Conservation (phyloP, 768 basidiomycete genomes). For the Lyophyllum atratum region DNA sequence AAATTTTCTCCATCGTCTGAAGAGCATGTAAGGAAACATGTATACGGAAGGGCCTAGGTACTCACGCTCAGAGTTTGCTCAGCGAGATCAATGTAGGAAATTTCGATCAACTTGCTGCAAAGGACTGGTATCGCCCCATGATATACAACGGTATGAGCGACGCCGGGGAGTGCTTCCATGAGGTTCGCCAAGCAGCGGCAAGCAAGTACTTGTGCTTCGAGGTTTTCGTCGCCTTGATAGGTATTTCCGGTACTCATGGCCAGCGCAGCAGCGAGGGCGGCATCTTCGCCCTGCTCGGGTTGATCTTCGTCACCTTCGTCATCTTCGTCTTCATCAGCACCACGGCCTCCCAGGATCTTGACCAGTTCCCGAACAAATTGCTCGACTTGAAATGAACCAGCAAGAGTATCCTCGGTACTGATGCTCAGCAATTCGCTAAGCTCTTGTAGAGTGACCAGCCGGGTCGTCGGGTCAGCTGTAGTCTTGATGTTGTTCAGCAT, state of each 20-base stretch:
- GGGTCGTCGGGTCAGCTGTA: conserved; percentile 81
- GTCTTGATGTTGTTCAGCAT: conserved; percentile 88
- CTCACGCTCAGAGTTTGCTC: conserved; percentile 97
- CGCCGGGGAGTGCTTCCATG: conserved; percentile 98
- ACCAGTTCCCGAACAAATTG: conserved; percentile 91
- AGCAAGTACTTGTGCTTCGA: conserved; percentile 94
- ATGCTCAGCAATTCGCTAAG: conserved; percentile 93
- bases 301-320: conserved; percentile 66
- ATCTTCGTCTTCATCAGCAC: conserved; percentile 73
- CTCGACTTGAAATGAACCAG: conserved; percentile 94
- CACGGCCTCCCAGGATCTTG: conserved; percentile 83
- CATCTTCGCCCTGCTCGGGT: conserved; percentile 77
- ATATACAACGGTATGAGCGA: conserved; percentile 96
- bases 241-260: conserved; percentile 75
- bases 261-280: conserved; percentile 83
- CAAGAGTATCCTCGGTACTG: conserved; percentile 95
- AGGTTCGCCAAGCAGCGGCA: conserved; percentile 96
- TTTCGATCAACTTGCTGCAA: conserved; percentile 96
- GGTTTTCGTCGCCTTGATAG: conserved; percentile 80
- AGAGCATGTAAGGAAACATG: conserved; percentile 19
- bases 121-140: conserved; percentile 98
- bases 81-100: conserved; percentile 96
- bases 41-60: conserved; percentile 22
- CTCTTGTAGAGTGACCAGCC: conserved; percentile 90
- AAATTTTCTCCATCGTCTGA: conserved; percentile 97